Evolutionary conservation across 371 early-diverging fungal species (phyloP), one percentile per base, ranked within the genome.

Genomic region (Mucor saturninus): DNA sequence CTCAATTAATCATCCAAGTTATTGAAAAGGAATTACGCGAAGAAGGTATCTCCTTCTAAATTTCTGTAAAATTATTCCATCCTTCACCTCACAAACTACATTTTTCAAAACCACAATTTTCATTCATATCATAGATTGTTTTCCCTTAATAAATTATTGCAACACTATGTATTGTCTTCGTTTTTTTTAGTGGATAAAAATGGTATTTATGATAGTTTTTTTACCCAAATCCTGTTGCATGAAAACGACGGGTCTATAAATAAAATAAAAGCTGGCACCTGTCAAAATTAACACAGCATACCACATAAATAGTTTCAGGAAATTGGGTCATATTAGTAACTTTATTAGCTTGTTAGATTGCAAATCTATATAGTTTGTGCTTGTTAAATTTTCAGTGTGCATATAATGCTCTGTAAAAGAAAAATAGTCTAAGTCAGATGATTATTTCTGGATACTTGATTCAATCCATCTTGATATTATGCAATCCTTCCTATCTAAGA

Each of bases 11-110:
- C 42, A 87, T 85, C 64, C 76, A 83, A 50, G 84, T 77, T 37
- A 85, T 87, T 68, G 87, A 81, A 63, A 80, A 77, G 52, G 85
- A 87, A 57, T 71, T 88, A 32, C 65, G 64, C 32, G 64, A 60
- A 35, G 82, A 81, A 70, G 82, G 82, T 52, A 67, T 81, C 39
- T 55, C 63, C 56, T 80, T 80, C 42, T 80, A 79, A 46, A 64
- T 26, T 21, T 26, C 29, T 48, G 26, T 48, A 15, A 21, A 48
- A 48, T 26, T 45, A 13, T n/a, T 45, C 13, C 6, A 7, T 6
- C 21, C 10, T 45, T n/a, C 46, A n/a, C 7, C 46, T 6, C 7
- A 6, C 21, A 45, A 45, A 45, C 2, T 14, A 45, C 21, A 21
- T 21, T 21, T 21, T 21, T 21, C 21, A n/a, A 45, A 13, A 45